These are phyloP conservation scores for Fagopyrum homotropicum DNA, from an alignment of 148 eudicot genomes.

Conservation along the genomic window DNA sequence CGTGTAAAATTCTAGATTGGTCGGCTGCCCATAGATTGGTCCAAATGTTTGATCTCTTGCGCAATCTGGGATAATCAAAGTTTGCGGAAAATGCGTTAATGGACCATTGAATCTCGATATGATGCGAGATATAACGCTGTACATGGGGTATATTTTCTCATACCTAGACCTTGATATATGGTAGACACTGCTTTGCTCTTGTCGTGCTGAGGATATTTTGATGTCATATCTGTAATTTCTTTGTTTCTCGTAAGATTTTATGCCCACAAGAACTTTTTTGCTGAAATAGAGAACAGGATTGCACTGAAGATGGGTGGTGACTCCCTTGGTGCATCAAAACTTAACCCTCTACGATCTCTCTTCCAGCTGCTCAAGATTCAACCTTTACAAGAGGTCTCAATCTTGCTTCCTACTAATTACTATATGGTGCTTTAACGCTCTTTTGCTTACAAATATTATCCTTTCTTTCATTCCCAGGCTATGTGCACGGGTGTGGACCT, in stretches of 20 bases:
- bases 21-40: constrained; percentile 68
- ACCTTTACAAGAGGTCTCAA: constrained; percentile 17
- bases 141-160: constrained; percentile 37
- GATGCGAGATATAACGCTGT: constrained; percentile 51
- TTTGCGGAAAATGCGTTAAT: constrained; percentile 48
- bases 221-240: background rate
- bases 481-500: background rate
- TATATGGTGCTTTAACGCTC: background rate
- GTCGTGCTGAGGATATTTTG: background rate
- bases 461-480: background rate
- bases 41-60: constrained; percentile 66
- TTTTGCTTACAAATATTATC: background rate
- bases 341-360: constrained; percentile 35
- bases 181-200: background rate
- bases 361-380: constrained; percentile 33
- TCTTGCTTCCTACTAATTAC: background rate
- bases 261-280: constrained; percentile 31
- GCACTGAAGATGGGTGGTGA: constrained; percentile 36
- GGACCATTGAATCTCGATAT: constrained; percentile 40
- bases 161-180: background rate
- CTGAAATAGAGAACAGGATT: constrained; percentile 21
- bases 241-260: constrained; percentile 30
- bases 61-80: constrained; percentile 46
- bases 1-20: constrained; percentile 36
- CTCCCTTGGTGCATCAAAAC: constrained; percentile 28